Conservation (phyloP, 1,139 yeast species). For the Debaryomycetaceae sp. region DNA sequence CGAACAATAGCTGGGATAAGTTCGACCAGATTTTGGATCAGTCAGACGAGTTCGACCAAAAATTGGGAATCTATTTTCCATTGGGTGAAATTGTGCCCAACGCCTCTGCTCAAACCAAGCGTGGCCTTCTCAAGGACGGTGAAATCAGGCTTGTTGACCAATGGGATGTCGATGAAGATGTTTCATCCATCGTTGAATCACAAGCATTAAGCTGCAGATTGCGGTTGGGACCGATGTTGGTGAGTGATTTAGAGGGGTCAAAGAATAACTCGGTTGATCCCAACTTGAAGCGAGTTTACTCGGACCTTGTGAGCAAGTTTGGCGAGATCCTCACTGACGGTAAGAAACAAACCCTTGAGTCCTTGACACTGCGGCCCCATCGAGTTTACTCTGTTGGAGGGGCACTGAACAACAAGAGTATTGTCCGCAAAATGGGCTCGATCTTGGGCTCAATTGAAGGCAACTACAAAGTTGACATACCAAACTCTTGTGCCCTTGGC, state of each 20-base stretch:
- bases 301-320: conserved; percentile 21
- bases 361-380: conserved; percentile 56
- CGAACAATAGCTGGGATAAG: conserved; percentile 52
- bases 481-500: conserved; percentile 94
- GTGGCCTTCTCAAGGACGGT: conserved; percentile 34
- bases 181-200: conserved; percentile 73
- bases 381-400: conserved; percentile 86
- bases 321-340: conserved; percentile 51
- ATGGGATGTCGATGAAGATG: conserved; percentile 62
- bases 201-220: conserved; percentile 83
- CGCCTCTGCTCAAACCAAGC: conserved; percentile 54
- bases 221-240: conserved; percentile 69
- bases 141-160: conserved; percentile 19
- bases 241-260: conserved; percentile 13
- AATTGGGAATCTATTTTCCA: conserved; percentile 81
- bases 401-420: conserved; percentile 67
- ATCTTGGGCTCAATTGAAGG: conserved; percentile 65
- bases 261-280: background rate
- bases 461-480: conserved; percentile 67
- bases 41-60: conserved; percentile 31
- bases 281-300: conserved; percentile 12
- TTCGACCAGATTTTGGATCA: conserved; percentile 55
- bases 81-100: conserved; percentile 87
- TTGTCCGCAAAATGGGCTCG: conserved; percentile 64
- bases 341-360: conserved; percentile 34